phyloP scores from a whole-genome alignment of 176 grass and related monocot genomes.

The Thinopyrum elongatum region DNA sequence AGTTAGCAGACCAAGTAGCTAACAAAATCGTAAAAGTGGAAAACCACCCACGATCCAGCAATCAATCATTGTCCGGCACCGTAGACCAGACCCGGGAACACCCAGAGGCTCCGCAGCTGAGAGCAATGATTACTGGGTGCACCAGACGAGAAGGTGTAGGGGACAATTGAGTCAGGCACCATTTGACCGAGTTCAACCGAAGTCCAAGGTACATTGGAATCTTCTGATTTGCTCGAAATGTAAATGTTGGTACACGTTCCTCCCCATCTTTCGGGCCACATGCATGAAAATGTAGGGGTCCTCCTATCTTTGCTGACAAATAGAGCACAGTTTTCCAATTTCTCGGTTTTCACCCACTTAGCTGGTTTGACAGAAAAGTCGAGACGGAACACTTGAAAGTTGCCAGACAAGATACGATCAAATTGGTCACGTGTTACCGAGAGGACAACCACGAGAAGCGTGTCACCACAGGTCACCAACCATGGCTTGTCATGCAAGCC shows the following conservation, averaged over 20 bases:
- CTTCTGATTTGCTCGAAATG: background rate
- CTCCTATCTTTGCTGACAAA: background rate
- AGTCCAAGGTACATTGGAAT: background rate
- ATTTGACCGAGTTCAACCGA: background rate
- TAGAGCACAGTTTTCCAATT: background rate
- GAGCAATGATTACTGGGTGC: background rate
- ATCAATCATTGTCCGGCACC: background rate
- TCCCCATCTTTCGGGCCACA: background rate
- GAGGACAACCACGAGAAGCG: background rate
- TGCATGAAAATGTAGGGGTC: background rate
- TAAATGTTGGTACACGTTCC: background rate
- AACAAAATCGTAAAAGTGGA: no score
- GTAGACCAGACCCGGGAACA: background rate
- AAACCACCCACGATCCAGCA: no score
- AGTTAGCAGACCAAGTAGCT: no score
- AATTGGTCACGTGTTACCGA: background rate
- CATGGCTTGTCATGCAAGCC: background rate
- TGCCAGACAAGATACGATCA: background rate
- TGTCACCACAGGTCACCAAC: background rate
- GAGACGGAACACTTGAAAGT: background rate
- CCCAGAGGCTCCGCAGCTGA: background rate
- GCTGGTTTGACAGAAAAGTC: background rate
- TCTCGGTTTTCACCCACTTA: background rate
- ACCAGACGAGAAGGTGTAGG: background rate
- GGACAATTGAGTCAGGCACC: background rate